Evolutionary conservation across 371 early-diverging fungal genomes (phyloP).

Genomic region (Blakeslea trispora): DNA sequence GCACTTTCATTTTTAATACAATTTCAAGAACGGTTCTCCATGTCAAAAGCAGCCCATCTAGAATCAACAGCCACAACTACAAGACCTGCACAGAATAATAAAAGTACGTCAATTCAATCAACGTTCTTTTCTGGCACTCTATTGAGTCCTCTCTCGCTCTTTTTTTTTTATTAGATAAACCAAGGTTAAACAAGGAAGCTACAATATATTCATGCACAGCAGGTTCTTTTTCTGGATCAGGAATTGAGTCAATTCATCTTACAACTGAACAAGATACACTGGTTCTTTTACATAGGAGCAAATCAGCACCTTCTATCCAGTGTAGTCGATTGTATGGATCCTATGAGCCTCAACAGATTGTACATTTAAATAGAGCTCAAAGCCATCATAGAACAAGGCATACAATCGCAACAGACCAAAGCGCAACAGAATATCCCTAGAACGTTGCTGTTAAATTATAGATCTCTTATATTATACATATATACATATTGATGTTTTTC

Average conservation of each 20-base stretch:
- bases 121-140: too few relatives aligned
- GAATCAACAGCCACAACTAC: neutral
- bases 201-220: slow-evolving; percentile 24
- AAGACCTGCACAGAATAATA: slow-evolving; percentile 2
- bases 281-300: slow-evolving; percentile 13
- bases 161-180: slow-evolving; percentile 5
- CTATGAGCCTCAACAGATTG: slow-evolving; percentile 23
- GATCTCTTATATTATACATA: too few relatives aligned
- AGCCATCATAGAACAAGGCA: slow-evolving; percentile 27
- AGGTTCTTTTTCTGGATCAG: slow-evolving; percentile 24
- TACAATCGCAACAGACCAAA: too few relatives aligned
- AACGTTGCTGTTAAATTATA: too few relatives aligned
- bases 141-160: too few relatives aligned
- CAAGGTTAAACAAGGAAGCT: slow-evolving; percentile 9
- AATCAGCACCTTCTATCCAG: slow-evolving; percentile 11
- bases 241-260: slow-evolving; percentile 4
- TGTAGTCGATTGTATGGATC: slow-evolving; percentile 19
- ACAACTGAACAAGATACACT: neutral
- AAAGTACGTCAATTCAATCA: slow-evolving; percentile 4
- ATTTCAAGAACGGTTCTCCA: slow-evolving; percentile 35
- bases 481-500: too few relatives aligned
- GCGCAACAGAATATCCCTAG: too few relatives aligned
- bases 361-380: slow-evolving; percentile 27
- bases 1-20: slow-evolving; percentile 61
- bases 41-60: slow-evolving; percentile 19